Conservation (phyloP, 257 asterid species). For the Linaria vulgaris region DNA sequence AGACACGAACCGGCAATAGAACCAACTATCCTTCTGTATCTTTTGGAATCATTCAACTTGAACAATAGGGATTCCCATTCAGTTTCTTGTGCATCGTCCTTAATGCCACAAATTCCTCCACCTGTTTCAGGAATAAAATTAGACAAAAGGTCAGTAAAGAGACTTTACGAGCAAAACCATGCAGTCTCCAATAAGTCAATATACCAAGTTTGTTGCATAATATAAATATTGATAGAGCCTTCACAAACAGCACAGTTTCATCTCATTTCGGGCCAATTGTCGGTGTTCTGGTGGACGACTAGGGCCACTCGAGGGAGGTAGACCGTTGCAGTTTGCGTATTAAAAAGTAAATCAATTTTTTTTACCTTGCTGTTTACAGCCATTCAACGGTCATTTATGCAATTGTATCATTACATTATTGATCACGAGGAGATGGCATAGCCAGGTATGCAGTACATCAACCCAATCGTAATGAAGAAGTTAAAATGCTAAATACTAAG, state of each 20-base stretch:
- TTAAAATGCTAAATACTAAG: too few species aligned
- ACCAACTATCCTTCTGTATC: slow-evolving; percentile 80
- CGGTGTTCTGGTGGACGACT: not conserved
- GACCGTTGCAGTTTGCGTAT: not conserved
- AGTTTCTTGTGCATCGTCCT: slow-evolving; percentile 40
- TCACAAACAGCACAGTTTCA: slow-evolving; percentile 7
- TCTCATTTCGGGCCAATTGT: not conserved
- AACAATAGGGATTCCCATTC: slow-evolving; percentile 71
- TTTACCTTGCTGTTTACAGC: not conserved
- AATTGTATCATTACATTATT: too few species aligned
- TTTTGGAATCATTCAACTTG: slow-evolving; percentile 68
- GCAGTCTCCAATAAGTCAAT: slow-evolving; percentile 15
- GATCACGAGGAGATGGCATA: too few species aligned
- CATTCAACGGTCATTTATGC: too few species aligned
- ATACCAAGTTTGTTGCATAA: not conserved
- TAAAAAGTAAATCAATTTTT: not conserved
- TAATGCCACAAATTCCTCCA: slow-evolving; percentile 27
- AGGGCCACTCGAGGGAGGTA: not conserved
- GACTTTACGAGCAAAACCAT: not conserved
- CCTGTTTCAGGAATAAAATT: slow-evolving; percentile 31
- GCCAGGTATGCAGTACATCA: too few species aligned
- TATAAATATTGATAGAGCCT: not conserved
- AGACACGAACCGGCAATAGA: slow-evolving; percentile 83
- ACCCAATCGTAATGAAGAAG: too few species aligned
- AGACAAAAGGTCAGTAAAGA: slow-evolving; percentile 12